Evolutionary conservation across 306 rosid species (phyloP).

Genomic region (Corylus avellana): DNA sequence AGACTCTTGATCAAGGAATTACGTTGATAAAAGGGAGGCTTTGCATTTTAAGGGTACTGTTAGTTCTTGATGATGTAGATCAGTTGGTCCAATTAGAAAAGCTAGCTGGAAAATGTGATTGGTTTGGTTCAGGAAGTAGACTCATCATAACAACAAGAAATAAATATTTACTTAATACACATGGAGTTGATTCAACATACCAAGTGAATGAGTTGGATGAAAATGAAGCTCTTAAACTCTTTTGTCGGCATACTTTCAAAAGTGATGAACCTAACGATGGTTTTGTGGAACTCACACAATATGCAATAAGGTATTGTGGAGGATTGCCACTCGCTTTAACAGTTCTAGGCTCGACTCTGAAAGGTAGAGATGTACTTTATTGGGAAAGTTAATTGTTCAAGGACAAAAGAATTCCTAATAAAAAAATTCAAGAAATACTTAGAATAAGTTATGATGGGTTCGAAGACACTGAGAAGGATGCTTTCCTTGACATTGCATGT

Average conservation of each 20-base stretch:
- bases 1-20: no score
- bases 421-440: no score
- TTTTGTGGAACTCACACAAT: background rate
- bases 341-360: background rate
- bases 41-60: background rate
- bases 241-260: background rate
- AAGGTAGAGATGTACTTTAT: background rate
- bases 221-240: background rate
- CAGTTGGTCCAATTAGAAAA: background rate
- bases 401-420: background rate
- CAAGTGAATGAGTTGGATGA: background rate
- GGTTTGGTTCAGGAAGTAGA: background rate
- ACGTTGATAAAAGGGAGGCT: no score
- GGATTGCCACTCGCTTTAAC: background rate
- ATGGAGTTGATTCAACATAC: background rate
- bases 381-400: constrained; percentile 8
- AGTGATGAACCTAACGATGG: background rate
- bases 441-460: constrained; percentile 12
- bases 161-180: no score
- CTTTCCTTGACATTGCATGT: constrained; percentile 35
- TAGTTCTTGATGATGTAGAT: background rate
- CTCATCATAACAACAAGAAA: background rate
- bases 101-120: background rate
- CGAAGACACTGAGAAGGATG: constrained; percentile 9
- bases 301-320: background rate